Evolutionary conservation across 2,329 filamentous ascomycete genomes (phyloP).

Genomic region (Drechslerella coelobrocha): DNA sequence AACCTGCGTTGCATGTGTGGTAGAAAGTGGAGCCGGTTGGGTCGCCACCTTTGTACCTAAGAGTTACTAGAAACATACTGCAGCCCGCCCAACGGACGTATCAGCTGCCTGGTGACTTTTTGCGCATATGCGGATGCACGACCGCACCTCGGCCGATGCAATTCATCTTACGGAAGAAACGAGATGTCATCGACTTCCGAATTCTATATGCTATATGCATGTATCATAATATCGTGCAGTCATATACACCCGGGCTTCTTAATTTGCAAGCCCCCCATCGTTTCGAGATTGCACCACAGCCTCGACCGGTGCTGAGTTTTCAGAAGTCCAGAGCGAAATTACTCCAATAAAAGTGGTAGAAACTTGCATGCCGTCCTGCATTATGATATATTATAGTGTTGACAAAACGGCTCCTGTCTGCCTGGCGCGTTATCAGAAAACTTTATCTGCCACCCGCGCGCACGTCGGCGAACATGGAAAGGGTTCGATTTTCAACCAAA

Average conservation of each 20-base stretch:
- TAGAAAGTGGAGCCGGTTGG: conserved; percentile 33
- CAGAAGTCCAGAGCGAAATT: conserved; percentile 46
- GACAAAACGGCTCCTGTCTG: neutral
- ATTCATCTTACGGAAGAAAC: too few species aligned
- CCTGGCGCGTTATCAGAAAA: conserved; percentile 37
- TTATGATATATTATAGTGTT: neutral
- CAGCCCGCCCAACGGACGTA: too few species aligned
- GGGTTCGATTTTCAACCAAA: too few species aligned
- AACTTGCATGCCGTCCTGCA: neutral
- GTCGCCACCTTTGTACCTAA: too few species aligned
- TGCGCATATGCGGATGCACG: too few species aligned
- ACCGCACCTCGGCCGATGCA: too few species aligned
- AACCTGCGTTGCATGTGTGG: conserved; percentile 43
- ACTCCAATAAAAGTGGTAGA: conserved; percentile 26
- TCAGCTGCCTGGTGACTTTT: too few species aligned
- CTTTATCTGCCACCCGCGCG: conserved; percentile 21
- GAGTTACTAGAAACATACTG: too few species aligned
- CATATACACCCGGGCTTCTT: neutral
- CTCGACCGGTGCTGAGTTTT: conserved; percentile 39
- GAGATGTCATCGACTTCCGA: too few species aligned
- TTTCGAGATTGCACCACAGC: neutral
- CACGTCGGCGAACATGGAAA: conserved; percentile 49
- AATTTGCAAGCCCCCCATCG: too few species aligned
- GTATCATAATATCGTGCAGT: too few species aligned
- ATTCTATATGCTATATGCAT: too few species aligned